These are phyloP conservation scores for Ustilago tritici DNA, from an alignment of 1,284 basidiomycete genomes.

Conservation along the genomic window DNA sequence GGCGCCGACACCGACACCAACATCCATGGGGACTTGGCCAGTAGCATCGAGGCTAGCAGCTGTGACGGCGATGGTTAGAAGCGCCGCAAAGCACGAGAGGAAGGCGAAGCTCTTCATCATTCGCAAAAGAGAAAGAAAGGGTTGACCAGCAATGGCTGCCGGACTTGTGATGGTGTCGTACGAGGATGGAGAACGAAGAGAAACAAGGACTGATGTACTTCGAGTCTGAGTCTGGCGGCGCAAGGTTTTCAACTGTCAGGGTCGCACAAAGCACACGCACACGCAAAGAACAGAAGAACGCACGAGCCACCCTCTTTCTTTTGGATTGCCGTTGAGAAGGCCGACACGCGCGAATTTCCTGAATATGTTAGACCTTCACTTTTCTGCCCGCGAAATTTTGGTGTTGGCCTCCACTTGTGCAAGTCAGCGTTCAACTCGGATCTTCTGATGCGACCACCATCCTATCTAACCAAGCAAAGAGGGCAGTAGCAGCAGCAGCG, in stretches of 20 bases:
- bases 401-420: slow-evolving; percentile 2
- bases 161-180: not conserved
- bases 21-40: slow-evolving; percentile 36
- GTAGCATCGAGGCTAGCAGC: slow-evolving; percentile 29
- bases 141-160: too few species aligned
- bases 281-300: slow-evolving; percentile 1
- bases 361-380: not conserved
- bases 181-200: not conserved
- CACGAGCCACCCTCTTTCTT: slow-evolving; percentile 16
- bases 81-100: slow-evolving; percentile 42
- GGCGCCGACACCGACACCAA: slow-evolving; percentile 33
- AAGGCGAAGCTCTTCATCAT: slow-evolving; percentile 39
- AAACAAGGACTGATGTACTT: not conserved
- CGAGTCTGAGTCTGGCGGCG: not conserved
- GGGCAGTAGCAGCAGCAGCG: slow-evolving; percentile 10
- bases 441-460: slow-evolving; percentile 7
- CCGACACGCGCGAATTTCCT: slow-evolving; percentile 8
- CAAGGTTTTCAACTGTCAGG: not conserved
- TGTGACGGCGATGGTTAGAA: slow-evolving; percentile 25
- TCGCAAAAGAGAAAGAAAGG: not conserved
- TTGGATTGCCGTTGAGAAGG: slow-evolving; percentile 26
- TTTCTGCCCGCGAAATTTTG: not conserved
- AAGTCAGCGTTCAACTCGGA: not conserved
- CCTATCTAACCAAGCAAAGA: not conserved
- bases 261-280: not conserved